Evolutionary conservation across 805 yeast genomes (phyloP), one percentile per base, ranked within the genome.

Genomic region (Kockiozyma suomiensis): DNA sequence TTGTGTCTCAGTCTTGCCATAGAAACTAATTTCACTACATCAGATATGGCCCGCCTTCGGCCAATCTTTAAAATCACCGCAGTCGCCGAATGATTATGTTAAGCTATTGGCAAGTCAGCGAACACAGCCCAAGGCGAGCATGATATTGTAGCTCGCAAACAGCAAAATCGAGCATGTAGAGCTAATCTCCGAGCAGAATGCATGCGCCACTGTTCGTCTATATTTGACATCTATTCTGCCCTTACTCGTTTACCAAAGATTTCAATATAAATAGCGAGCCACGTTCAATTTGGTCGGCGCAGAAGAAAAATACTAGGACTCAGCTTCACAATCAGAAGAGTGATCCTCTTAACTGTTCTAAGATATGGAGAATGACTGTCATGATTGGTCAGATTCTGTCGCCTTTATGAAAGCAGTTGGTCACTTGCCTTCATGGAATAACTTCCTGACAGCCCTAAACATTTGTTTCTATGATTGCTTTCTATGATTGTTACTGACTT

Each of bases 241-340:
- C 28, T 30, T 42, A 42, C 21, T n/a, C n/a, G n/a, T n/a, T n/a
- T n/a, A n/a, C n/a, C n/a, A n/a, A n/a, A n/a, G n/a, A n/a, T n/a
- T n/a, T 21, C 12, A 19, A 17, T 8, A 12, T 23, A 8, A 26
- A 4, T 17, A 47, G 50, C 33, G 13, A 26, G 40, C 23, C 23
- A 32, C 15, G 40, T 47, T 3, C 50, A 32, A 2, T 47, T 47
- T 28, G 26, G 26, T 33, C 50, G 19, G 15, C 12, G 46, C 5
- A n/a, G 35, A 4, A 46, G 54, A 8, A 23, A 38, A 32, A 71
- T 75, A n/a, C 67, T 74, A 46, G 70, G 74, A 35, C 79, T 2
- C 74, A 71, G 32, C 79, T 78, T 5, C 65, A 74, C 1, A 70
- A 68, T 17, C 76, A 76, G 53, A 78, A 78, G 3, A 73, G 75